Base-by-base conservation (phyloP, 306 rosid genomes). In the Lathyrus oleraceus region DNA sequence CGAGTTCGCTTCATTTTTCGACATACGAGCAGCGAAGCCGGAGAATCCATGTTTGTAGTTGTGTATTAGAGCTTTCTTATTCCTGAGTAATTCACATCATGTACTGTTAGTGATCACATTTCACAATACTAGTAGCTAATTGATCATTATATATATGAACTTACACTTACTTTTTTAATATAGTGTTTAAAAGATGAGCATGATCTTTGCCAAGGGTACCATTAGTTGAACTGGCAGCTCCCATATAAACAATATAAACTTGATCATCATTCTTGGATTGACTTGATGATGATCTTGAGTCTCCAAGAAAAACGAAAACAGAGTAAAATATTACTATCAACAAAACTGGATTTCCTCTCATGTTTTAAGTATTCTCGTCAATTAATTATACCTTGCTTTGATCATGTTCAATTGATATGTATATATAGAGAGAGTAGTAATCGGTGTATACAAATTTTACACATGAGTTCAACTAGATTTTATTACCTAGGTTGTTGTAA, bases 231-330 rank as follows among this genome's bases (percentile, higher is more conserved):
- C 79, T 78, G 2, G 96, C 77, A 0, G 93, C 86, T 69, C 98
- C 98, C 98, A 93, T 90, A 48, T 93, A 93, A 7, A 93, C 97
- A 15, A 93, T 78, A 67, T 90, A 93, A 78, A 90, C 81, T 15
- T 77, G 32, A n/a, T 63, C 78, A 1, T 67, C 48, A 56, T 60
- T 59, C 25, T 38, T 59, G 38, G 23, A 65, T 63, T 36, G 13
- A 28, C 4, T 63, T 30, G 35, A 4, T 25, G 16, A 12, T n/a
- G 71, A 79, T 16, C 57, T 42, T 9, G 51, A 48, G 47, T 44
- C 79, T 48, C 74, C 78, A 53, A 69, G 45, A 44, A 64, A 56
- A 36, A 82, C 8, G 27, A 76, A 74, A 21, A 76, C 14, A 76
- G 27, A 45, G 42, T 9, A 73, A 67, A 61, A 44, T 13, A 7